A percentile compares a stretch with the other conserved stretches of the same genome.
Conservation (phyloP, 192 early-diverging fungal genomes). For the Dispira simplex region DNA sequence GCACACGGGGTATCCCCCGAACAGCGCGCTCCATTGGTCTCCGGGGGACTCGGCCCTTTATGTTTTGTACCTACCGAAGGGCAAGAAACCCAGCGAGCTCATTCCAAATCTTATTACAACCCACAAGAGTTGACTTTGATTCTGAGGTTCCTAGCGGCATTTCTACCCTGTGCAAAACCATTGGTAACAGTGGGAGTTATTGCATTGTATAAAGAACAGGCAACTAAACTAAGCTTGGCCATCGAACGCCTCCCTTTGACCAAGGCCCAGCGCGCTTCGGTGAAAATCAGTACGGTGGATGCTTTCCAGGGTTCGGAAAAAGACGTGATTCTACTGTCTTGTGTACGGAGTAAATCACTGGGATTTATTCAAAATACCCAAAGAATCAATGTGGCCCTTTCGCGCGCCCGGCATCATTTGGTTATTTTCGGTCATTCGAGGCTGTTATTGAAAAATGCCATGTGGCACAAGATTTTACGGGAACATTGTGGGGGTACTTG, state of each 20-base stretch:
- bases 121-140: conserved; percentile 22
- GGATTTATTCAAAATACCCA: conserved; percentile 32
- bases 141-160: conserved; percentile 15
- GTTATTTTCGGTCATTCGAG: conserved; percentile 2
- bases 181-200: conserved; percentile 25
- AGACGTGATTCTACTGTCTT: conserved; percentile 31
- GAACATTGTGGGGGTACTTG: neutral
- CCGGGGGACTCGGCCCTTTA: conserved; percentile 19
- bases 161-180: conserved; percentile 15
- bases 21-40: conserved; percentile 18
- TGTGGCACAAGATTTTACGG: conserved; percentile 4
- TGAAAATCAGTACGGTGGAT: conserved; percentile 35
- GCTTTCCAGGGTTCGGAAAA: conserved; percentile 40
- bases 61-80: conserved; percentile 26
- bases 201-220: conserved; percentile 18
- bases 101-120: conserved; percentile 30
- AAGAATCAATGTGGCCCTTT: conserved; percentile 35
- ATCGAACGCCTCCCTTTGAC: conserved; percentile 15
- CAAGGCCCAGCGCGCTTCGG: conserved; percentile 14
- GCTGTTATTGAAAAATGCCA: neutral
- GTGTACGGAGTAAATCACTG: conserved; percentile 26
- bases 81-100: conserved; percentile 22
- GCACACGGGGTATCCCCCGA: conserved; percentile 17
- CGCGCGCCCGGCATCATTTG: conserved; percentile 23
- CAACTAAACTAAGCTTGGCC: neutral